phyloP scores from a whole-genome alignment of 805 yeast species.

The Lachancea mirantina region DNA sequence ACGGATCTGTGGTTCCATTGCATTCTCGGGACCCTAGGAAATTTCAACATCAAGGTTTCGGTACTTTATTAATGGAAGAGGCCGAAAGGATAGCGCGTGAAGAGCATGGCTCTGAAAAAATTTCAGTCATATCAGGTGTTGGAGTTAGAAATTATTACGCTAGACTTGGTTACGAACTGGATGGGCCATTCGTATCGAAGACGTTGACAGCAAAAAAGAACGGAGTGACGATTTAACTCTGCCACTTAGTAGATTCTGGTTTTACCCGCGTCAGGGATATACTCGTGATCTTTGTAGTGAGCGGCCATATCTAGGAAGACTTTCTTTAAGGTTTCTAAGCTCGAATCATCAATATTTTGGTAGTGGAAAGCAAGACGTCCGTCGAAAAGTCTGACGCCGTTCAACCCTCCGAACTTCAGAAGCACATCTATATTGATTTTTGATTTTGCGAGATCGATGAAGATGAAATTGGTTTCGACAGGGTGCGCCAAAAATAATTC shows the following conservation, averaged over 20 bases:
- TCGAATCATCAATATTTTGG: slow-evolving; percentile 40
- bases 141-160: slow-evolving; percentile 96
- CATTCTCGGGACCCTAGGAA: slow-evolving; percentile 96
- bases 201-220: slow-evolving; percentile 15
- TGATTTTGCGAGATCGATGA: slow-evolving; percentile 41
- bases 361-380: slow-evolving; percentile 66
- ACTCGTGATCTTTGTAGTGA: slow-evolving; percentile 34
- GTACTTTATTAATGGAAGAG: slow-evolving; percentile 95
- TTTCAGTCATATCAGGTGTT: slow-evolving; percentile 93
- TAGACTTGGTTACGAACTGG: slow-evolving; percentile 81
- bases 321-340: slow-evolving; percentile 43
- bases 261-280: slow-evolving; percentile 5
- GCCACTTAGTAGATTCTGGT: slow-evolving; percentile 8
- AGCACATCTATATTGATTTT: slow-evolving; percentile 44
- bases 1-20: slow-evolving; percentile 94
- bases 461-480: slow-evolving; percentile 68
- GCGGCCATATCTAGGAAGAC: slow-evolving; percentile 45
- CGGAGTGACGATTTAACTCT: background rate
- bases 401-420: slow-evolving; percentile 40
- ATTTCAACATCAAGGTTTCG: slow-evolving; percentile 98
- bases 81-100: slow-evolving; percentile 93
- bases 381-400: slow-evolving; percentile 50
- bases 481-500: slow-evolving; percentile 54
- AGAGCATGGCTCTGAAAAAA: slow-evolving; percentile 88
- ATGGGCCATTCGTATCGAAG: slow-evolving; percentile 98